Base-by-base conservation (phyloP, 225 moss, liverwort and hornwort genomes). In the Thuidium tamariscinum region DNA sequence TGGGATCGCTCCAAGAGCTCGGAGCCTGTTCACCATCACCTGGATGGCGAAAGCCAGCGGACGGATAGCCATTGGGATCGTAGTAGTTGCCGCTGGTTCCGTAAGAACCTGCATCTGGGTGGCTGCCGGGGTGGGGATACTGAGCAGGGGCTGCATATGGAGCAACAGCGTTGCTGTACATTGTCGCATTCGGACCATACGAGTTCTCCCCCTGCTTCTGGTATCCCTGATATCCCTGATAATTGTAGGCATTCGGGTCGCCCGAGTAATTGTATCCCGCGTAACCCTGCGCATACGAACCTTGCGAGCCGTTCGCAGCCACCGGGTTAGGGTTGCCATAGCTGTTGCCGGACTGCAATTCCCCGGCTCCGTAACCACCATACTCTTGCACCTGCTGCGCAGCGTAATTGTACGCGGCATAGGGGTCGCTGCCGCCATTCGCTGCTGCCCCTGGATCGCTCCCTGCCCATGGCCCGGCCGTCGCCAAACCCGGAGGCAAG, bases 1-100 rank as follows among this genome's bases (percentile, higher is more conserved):
- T 96, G 67, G 83, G 91, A 76, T 95, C 92, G 91, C 85, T 95
- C 98, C 98, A 99, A 44, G 92, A 84, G 88, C 87, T 94, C 44
- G 54, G 88, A 72, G 90, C 79, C 89, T 90, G 96, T 81, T 93
- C 94, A 88, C 87, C 93, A 69, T 92, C 96, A 86, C 91, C 90
- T 77, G 93, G 78, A 91, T 90, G 88, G 63, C 88, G 94, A 77
- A 95, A 93, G 71, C 81, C 95, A 91, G 90, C 90, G 88, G 93
- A 91, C 82, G 91, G 94, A 85, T 95, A 95, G 80, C 86, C 91
- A 90, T 90, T 94, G 80, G 92, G 91, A 90, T 97, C 94, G 92
- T 94, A 96, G 91, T 90, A 98, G 94, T 86, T 93, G 89, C 92
- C 89, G 83, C 94, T 85, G 90, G 69, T 93, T 87, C 92, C 90